These are phyloP conservation scores for Yamadazyma atmosphaerica DNA, from an alignment of 1,139 yeast species.

Conservation along the genomic window DNA sequence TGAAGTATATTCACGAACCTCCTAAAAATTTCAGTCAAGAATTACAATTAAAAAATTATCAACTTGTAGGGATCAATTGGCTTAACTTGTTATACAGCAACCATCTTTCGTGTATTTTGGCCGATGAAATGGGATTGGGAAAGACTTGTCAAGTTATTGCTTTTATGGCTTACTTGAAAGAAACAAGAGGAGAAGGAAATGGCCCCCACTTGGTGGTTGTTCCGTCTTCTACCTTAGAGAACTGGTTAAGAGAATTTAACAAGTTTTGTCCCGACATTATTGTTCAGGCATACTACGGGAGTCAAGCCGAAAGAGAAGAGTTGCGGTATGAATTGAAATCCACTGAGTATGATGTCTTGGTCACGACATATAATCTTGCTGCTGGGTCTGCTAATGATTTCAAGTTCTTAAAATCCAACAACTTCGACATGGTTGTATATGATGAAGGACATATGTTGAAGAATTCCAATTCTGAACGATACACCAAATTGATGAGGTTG, in stretches of 20 bases:
- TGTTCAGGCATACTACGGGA: conserved; percentile 93
- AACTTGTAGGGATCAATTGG: conserved; percentile 97
- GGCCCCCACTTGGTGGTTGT: conserved; percentile 95
- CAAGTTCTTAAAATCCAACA: conserved; percentile 68
- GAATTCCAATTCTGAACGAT: conserved; percentile 86
- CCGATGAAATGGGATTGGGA: conserved; percentile 98
- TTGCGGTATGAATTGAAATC: conserved; percentile 68
- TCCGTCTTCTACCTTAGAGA: conserved; percentile 94
- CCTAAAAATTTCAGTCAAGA: conserved; percentile 67
- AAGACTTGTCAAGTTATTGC: conserved; percentile 95
- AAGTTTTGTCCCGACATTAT: conserved; percentile 80
- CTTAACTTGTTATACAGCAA: conserved; percentile 73
- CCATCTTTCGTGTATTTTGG: conserved; percentile 84
- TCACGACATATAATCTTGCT: conserved; percentile 91
- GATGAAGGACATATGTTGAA: conserved; percentile 98
- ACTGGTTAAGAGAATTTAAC: conserved; percentile 93
- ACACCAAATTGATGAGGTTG: conserved; percentile 79
- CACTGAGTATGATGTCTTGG: conserved; percentile 79
- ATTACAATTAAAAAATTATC: conserved; percentile 78
- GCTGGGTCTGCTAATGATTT: conserved; percentile 84
- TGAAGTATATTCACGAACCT: conserved; percentile 62
- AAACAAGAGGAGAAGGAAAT: conserved; percentile 74
- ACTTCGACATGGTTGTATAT: conserved; percentile 85
- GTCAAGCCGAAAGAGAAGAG: conserved; percentile 80
- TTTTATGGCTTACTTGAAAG: conserved; percentile 83